Conservation (phyloP, 2,329 filamentous ascomycete species). For the Diplodia corticola region DNA sequence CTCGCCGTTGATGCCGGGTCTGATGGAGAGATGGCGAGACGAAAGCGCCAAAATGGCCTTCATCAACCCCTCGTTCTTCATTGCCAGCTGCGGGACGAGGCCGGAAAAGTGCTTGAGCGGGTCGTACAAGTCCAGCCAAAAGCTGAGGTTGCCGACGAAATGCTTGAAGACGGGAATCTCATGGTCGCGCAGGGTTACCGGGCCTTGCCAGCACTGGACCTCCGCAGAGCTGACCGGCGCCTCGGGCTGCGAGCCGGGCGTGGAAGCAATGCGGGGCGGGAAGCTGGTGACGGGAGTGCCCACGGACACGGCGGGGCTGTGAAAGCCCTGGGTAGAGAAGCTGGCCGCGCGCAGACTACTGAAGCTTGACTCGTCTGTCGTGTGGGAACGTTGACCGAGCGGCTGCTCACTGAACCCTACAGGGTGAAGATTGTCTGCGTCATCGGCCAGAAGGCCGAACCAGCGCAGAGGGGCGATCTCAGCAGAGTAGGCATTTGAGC, state of each 20-base stretch:
- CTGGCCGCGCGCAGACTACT: slow-evolving; percentile 16
- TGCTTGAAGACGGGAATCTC: slow-evolving; percentile 44
- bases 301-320: slow-evolving; percentile 19
- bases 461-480: slow-evolving; percentile 23
- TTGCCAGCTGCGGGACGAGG: slow-evolving; percentile 35
- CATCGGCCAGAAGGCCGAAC: slow-evolving; percentile 24
- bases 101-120: slow-evolving; percentile 41
- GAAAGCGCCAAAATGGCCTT: slow-evolving; percentile 60
- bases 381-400: slow-evolving; percentile 16
- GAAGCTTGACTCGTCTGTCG: slow-evolving; percentile 18
- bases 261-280: slow-evolving; percentile 8
- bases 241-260: neutral
- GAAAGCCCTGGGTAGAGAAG: slow-evolving; percentile 19
- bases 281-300: slow-evolving; percentile 8
- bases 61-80: slow-evolving; percentile 58
- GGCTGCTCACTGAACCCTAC: slow-evolving; percentile 6
- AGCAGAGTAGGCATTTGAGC: slow-evolving; percentile 19
- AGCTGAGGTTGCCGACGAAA: slow-evolving; percentile 41
- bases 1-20: slow-evolving; percentile 30
- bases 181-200: slow-evolving; percentile 33
- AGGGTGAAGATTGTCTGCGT: slow-evolving; percentile 21
- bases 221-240: neutral
- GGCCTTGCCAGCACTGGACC: slow-evolving; percentile 17
- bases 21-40: slow-evolving; percentile 52
- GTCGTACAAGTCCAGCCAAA: slow-evolving; percentile 49